Evolutionary conservation across 2,329 filamentous ascomycete genomes (phyloP).

Genomic region (Fusarium agapanthi): DNA sequence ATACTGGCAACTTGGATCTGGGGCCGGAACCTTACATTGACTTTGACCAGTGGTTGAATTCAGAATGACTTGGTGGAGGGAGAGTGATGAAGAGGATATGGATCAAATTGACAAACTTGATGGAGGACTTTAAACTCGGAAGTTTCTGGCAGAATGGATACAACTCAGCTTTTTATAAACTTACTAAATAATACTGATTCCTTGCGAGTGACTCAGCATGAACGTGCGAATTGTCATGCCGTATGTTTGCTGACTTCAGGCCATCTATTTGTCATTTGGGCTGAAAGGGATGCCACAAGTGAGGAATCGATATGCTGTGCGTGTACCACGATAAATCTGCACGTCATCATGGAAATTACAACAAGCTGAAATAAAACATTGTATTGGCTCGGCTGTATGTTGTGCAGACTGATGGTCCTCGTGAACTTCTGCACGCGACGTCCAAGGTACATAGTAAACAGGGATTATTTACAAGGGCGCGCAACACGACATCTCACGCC

Average conservation of each 20-base stretch:
- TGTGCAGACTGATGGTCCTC: not conserved
- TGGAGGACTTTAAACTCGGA: not conserved
- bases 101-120: not conserved
- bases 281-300: not conserved
- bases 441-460: not conserved
- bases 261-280: not conserved
- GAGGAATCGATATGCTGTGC: not conserved
- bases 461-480: not conserved
- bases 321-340: not conserved
- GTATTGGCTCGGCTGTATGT: not conserved
- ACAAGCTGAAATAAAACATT: not conserved
- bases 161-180: not conserved
- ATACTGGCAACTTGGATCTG: rapidly evolving
- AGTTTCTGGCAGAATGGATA: not conserved
- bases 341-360: not conserved
- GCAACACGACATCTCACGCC: not conserved
- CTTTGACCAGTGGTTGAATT: not conserved
- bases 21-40: rapidly evolving
- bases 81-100: not conserved
- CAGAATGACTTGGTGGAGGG: rapidly evolving
- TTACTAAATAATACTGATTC: not conserved
- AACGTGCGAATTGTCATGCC: not conserved
- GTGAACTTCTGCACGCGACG: not conserved
- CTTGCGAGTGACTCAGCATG: not conserved
- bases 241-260: not conserved